Evolutionary conservation across 768 basidiomycete species (phyloP), one percentile per base, ranked within the genome.

Genomic region (Boletus reticuloceps): DNA sequence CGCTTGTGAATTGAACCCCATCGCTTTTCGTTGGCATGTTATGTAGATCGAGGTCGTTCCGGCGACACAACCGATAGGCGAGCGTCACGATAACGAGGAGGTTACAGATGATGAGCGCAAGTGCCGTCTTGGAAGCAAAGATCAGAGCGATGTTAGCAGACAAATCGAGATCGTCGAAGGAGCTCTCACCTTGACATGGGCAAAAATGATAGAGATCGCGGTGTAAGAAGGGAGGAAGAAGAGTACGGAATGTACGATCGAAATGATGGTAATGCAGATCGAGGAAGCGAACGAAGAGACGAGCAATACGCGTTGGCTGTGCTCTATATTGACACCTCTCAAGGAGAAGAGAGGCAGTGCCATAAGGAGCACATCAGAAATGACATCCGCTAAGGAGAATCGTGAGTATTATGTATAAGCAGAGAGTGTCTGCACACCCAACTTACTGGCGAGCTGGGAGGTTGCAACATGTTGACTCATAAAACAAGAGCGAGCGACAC

Each of bases 101-200:
- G 29, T 61, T 56, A 27, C 54, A 49, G 9, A 58, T 37, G 19
- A 56, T 38, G 22, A 64, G 48, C 22, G 59, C 60, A n/a, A 58
- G 20, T 5, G 63, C 59, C 39, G 38, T 41, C 63, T 64, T 19
- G 38, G 25, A 49, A 40, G 29, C 22, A 52, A 6, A 34, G 16
- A n/a, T n/a, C n/a, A n/a, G n/a, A n/a, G n/a, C n/a, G n/a, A 27
- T 27, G 27, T 27, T 5, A 8, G 27, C 27, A 27, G 27, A 27
- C 8, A 8, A 27, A 27, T 7, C 27, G 8, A 27, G 27, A 27
- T 9, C 27, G 27, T 27, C 27, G 1, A 27, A 27, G 27, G 27
- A 7, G 27, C 27, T 8, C 8, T 27, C 31, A 59, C 61, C 57
- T 54, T 59, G 45, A 65, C 19, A 25, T 56, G 51, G 5, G 32